Percentiles rank a stretch among this genome's conserved stretches.
Evolutionary conservation across 176 grass and related monocot genomes (phyloP).

Genomic region (Carex littledalei): DNA sequence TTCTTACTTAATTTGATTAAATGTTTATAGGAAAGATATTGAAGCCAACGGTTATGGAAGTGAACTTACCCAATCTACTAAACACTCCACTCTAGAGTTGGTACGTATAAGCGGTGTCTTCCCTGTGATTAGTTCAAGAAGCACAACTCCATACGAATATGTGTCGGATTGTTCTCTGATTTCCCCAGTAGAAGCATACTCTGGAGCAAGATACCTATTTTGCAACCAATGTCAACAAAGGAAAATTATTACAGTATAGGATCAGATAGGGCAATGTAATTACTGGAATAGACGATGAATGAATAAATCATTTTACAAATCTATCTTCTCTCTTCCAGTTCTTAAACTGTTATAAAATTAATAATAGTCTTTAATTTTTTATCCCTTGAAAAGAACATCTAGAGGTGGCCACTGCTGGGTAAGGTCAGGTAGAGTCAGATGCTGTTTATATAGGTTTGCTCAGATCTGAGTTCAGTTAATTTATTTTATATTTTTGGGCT

Average conservation of each 20-base stretch:
- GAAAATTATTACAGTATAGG: neutral
- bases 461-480: constrained; percentile 52
- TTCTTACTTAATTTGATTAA: neutral
- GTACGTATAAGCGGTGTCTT: constrained; percentile 32
- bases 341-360: no score
- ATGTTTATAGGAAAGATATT: neutral
- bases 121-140: constrained; percentile 61
- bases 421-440: constrained; percentile 24
- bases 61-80: constrained; percentile 23
- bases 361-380: neutral
- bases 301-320: no score
- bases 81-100: neutral
- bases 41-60: neutral
- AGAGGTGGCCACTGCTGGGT: neutral
- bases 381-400: neutral
- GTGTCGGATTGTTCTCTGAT: constrained; percentile 51
- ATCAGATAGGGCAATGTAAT: no score
- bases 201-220: constrained; percentile 54
- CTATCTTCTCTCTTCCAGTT: no score
- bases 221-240: neutral
- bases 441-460: constrained; percentile 50
- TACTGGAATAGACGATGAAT: no score
- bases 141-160: constrained; percentile 59
- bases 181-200: constrained; percentile 48
- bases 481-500: neutral